These are phyloP conservation scores for Aspergillus eucalypticola DNA, from an alignment of 2,329 filamentous ascomycete species.

Conservation along the genomic window DNA sequence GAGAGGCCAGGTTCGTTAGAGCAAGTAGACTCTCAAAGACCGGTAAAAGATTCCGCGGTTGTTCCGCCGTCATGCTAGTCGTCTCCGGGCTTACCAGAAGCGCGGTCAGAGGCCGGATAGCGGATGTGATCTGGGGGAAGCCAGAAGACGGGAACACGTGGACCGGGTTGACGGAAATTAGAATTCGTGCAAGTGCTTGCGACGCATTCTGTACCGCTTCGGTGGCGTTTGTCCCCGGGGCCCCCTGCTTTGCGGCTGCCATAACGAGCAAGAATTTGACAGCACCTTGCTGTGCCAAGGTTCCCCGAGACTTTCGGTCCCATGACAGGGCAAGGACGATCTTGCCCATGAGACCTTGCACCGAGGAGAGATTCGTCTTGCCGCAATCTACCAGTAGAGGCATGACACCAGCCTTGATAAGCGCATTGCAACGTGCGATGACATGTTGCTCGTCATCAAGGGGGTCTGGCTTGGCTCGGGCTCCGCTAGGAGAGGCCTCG, in stretches of 20 bases:
- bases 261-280: conserved; percentile 78
- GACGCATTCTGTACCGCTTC: conserved; percentile 61
- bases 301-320: conserved; percentile 70
- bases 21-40: conserved; percentile 89
- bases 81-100: conserved; percentile 69
- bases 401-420: conserved; percentile 77
- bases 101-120: conserved; percentile 77
- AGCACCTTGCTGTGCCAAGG: conserved; percentile 89
- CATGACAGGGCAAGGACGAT: conserved; percentile 78
- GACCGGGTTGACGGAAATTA: conserved; percentile 81
- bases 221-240: conserved; percentile 37
- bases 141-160: conserved; percentile 82
- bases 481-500: conserved; percentile 75
- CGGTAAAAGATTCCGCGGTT: conserved; percentile 75
- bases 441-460: conserved; percentile 78
- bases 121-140: conserved; percentile 69
- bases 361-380: conserved; percentile 68
- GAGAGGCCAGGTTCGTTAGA: conserved; percentile 86
- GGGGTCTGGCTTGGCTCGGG: conserved; percentile 58
- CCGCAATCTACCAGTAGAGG: conserved; percentile 74
- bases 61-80: conserved; percentile 51
- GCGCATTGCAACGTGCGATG: conserved; percentile 68
- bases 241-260: conserved; percentile 51
- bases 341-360: conserved; percentile 68
- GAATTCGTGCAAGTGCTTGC: conserved; percentile 78